phyloP scores from a whole-genome alignment of 108 stramenopile species.

The Nitzschia putrida region DNA sequence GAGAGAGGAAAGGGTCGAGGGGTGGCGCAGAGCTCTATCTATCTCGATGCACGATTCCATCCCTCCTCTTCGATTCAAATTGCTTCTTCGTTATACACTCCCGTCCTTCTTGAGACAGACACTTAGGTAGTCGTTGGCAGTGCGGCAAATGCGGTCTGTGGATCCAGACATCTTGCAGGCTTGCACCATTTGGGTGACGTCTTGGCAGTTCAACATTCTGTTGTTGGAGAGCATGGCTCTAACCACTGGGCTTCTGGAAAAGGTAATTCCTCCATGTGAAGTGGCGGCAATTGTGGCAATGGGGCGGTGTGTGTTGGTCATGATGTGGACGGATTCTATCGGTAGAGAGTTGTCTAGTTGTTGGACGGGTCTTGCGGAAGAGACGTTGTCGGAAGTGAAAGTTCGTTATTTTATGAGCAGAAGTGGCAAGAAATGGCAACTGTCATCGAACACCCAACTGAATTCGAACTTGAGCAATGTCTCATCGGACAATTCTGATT shows the following conservation, averaged over 20 bases:
- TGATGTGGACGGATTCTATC: too few species aligned
- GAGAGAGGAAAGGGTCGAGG: too few species aligned
- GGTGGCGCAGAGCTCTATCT: too few species aligned
- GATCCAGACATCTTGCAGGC: conserved; percentile 34
- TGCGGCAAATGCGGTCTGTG: conserved; percentile 39
- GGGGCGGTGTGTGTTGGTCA: conserved; percentile 3
- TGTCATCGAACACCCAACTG: too few species aligned
- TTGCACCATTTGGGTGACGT: conserved; percentile 34
- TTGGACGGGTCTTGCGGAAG: background rate
- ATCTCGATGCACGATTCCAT: background rate
- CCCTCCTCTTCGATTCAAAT: background rate
- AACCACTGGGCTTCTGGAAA: conserved; percentile 32
- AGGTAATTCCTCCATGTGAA: background rate
- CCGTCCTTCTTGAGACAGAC: conserved; percentile 15
- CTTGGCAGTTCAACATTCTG: conserved; percentile 43
- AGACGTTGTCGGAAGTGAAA: background rate
- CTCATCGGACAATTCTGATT: too few species aligned
- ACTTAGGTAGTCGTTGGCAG: conserved; percentile 33
- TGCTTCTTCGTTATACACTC: background rate
- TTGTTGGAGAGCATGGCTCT: conserved; percentile 46
- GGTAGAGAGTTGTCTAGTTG: background rate
- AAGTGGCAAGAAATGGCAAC: too few species aligned
- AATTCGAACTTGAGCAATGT: too few species aligned
- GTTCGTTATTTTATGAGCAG: conserved; percentile 3
- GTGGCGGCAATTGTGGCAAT: conserved; percentile 10